Conservation (phyloP, 129 eudicot genomes). For the Heracleum sosnowskyi region DNA sequence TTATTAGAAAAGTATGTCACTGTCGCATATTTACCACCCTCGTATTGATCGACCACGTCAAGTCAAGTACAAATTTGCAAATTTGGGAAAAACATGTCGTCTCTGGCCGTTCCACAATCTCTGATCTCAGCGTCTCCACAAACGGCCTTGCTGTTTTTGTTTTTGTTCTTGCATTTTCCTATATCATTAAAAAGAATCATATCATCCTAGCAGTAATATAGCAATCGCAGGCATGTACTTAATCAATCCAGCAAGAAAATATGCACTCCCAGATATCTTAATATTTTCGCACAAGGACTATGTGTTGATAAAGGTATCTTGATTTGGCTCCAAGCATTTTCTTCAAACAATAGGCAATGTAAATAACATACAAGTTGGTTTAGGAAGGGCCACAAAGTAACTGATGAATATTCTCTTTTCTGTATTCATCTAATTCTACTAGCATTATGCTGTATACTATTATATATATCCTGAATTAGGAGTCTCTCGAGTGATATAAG, state of each 20-base stretch:
- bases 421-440: neutral
- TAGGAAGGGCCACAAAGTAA: neutral
- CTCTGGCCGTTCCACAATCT: neutral
- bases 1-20: too few relatives aligned
- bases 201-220: neutral
- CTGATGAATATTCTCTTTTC: neutral
- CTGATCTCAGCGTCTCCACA: conserved; percentile 49
- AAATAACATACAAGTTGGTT: neutral
- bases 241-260: neutral
- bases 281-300: neutral
- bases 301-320: neutral
- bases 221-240: neutral
- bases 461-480: neutral
- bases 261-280: neutral
- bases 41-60: too few relatives aligned
- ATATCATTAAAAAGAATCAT: conserved; percentile 16
- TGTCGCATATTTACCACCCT: too few relatives aligned
- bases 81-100: too few relatives aligned
- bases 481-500: neutral
- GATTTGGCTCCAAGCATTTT: neutral
- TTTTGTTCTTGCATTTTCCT: conserved; percentile 55
- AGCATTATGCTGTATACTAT: neutral
- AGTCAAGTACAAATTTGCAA: too few relatives aligned
- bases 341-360: neutral
- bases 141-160: conserved; percentile 48